Evolutionary conservation across 164 flowering plant genomes (phyloP), one percentile per base, ranked within the genome.

Genomic region (Magnolia changhungtana): DNA sequence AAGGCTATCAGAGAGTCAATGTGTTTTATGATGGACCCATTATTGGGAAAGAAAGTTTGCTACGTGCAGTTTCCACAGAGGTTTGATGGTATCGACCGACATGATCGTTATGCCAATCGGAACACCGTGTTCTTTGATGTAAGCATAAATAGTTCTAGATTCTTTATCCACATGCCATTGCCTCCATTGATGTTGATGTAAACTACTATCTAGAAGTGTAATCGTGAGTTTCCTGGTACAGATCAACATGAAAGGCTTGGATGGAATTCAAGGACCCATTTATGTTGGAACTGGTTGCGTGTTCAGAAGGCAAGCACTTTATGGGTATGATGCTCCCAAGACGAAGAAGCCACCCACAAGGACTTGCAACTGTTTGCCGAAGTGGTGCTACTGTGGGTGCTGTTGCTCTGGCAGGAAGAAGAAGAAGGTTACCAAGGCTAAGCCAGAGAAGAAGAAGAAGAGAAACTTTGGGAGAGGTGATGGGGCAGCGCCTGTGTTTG

Each of bases 181-280:
- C 13, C n/a, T 19, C 71, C 21, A 16, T 10, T 55, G 13, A 55
- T 55, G 9, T 55, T 55, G 13, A 55, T 55, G 13, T 69, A 58
- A 13, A 16, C 27, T 24, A 51, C 21, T 50, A 8, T 29, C 13
- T 50, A 37, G 27, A 49, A 18, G 1, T 20, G 24, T 70, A 70
- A n/a, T 49, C 18, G 18, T 70, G 49, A n/a, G 3, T 55, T 20
- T 24, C 13, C 68, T 27, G 45, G 19, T 72, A 27, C 85, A 90
- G 95, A 90, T 90, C 74, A 90, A 91, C 78, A 86, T 91, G 93
- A 91, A 86, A 86, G 92, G 95, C 50, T 77, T 91, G 78, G 95
- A 91, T 83, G 95, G 95, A 8, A 86, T 91, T 78, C 95, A 91
- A 86, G 95, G 95, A 45, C 95, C 93, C n/a, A 88, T 91, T 29